Evolutionary conservation across 768 basidiomycete species (phyloP).

Genomic region (Lentinula guzmanii): DNA sequence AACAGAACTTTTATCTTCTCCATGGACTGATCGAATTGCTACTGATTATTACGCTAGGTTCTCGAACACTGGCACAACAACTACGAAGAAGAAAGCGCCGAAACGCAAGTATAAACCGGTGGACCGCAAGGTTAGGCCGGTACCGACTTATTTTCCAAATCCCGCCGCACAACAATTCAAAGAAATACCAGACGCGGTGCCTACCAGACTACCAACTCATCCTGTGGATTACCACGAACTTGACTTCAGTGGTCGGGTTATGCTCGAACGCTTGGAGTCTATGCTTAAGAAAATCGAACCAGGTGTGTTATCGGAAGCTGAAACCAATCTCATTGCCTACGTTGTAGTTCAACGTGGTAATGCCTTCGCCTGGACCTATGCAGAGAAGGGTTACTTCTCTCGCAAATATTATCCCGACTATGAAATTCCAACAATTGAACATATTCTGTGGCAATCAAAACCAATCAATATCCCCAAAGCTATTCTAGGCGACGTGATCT

Average conservation of each 20-base stretch:
- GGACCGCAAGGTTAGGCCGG: neutral
- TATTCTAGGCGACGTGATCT: neutral
- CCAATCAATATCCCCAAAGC: neutral
- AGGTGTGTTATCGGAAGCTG: neutral
- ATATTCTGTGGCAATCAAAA: neutral
- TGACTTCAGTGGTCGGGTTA: neutral
- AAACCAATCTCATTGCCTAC: neutral
- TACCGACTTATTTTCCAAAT: neutral
- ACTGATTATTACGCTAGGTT: too few species aligned
- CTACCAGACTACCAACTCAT: neutral
- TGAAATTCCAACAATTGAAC: neutral
- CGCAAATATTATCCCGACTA: neutral
- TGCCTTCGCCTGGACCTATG: neutral
- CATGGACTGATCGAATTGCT: neutral
- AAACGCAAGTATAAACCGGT: too few species aligned
- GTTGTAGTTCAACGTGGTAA: neutral
- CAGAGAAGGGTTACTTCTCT: neutral
- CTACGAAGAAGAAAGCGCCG: too few species aligned
- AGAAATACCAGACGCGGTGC: neutral
- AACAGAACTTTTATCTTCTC: neutral
- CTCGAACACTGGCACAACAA: too few species aligned
- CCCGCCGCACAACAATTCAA: neutral
- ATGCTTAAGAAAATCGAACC: neutral
- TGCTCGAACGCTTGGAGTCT: neutral
- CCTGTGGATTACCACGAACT: neutral